Base-by-base conservation (phyloP, 805 yeast species). In the Schizosaccharomyces cryophilus region DNA sequence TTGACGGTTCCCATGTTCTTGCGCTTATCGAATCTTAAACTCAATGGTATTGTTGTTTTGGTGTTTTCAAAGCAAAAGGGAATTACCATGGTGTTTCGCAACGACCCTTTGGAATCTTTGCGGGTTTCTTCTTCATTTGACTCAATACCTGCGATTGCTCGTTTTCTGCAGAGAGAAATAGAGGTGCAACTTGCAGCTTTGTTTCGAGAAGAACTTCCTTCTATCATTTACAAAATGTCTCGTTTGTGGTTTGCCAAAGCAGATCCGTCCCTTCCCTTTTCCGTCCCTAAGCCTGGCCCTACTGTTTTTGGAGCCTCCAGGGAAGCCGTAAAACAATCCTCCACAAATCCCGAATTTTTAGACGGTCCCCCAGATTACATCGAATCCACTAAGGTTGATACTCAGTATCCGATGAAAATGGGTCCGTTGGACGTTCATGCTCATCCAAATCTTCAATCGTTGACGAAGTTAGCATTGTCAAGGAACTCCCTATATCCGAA, bases 101-200 rank as follows among this genome's bases (percentile, higher is more conserved):
- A 87, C 70, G 95, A 87, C 70, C 95, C 95, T 0, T 74, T 87
- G 62, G 95, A 87, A 65, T 78, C 82, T 24, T 87, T 87, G 64
- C 82, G 81, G 66, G 94, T 87, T 15, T 80, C 82, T 64, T 85
- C 94, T 4, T 83, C 95, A n/a, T 87, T 87, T 70, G 95, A 87
- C 71, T 80, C 82, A 51, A 84, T 87, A 55, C 84, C 84, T 60
- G 88, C 88, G 0, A 79, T 87, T 66, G 93, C 94, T n/a, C 78
- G 80, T 62, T 85, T 86, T 65, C 71, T 87, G 64, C 95, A 87
- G 68, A 78, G 79, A 58, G 93, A 87, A 68, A 87, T 87, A 63
- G 95, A 87, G 68, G 77, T 75, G 61, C 93, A 85, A 69, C 82
- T 87, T 42, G 73, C 94, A 61, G 86, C 83, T 60, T 73, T 87